phyloP scores from a whole-genome alignment of 306 rosid species.

The Mimosa pudica region DNA sequence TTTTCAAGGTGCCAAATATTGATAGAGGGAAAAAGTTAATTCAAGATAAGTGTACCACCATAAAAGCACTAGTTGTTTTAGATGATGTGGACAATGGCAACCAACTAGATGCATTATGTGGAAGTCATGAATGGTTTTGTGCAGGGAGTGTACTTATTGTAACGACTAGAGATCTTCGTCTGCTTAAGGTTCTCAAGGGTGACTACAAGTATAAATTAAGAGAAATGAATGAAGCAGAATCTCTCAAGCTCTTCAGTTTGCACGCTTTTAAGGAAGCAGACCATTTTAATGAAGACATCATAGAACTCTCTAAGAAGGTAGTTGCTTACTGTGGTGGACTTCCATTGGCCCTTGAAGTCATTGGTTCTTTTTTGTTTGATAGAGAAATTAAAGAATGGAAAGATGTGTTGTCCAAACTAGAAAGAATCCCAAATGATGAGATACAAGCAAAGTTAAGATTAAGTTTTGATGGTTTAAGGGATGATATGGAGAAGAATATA shows the following conservation, averaged over 20 bases:
- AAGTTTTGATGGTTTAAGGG: constrained; percentile 32
- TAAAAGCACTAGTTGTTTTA: neutral
- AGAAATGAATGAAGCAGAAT: neutral
- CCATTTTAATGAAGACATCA: neutral
- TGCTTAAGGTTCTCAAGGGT: neutral
- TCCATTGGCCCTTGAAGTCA: constrained; percentile 35
- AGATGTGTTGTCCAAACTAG: constrained; percentile 23
- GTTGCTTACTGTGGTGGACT: constrained; percentile 21
- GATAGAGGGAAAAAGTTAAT: neutral
- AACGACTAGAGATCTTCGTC: neutral
- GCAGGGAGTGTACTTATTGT: neutral
- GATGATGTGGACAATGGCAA: neutral
- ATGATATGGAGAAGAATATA: neutral
- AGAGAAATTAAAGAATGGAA: constrained; percentile 21
- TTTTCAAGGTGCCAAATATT: neutral
- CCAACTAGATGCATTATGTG: neutral
- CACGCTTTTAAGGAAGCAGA: constrained; percentile 21
- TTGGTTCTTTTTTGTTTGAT: constrained; percentile 28
- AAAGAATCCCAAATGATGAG: constrained; percentile 18
- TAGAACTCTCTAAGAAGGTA: neutral
- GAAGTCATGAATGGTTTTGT: neutral
- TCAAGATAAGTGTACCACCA: neutral
- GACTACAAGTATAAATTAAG: neutral
- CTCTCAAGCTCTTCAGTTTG: constrained; percentile 19
- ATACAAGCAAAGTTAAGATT: constrained; percentile 27